Evolutionary conservation across 108 stramenopile species (phyloP).

Genomic region (Cyclotella kingstonii): DNA sequence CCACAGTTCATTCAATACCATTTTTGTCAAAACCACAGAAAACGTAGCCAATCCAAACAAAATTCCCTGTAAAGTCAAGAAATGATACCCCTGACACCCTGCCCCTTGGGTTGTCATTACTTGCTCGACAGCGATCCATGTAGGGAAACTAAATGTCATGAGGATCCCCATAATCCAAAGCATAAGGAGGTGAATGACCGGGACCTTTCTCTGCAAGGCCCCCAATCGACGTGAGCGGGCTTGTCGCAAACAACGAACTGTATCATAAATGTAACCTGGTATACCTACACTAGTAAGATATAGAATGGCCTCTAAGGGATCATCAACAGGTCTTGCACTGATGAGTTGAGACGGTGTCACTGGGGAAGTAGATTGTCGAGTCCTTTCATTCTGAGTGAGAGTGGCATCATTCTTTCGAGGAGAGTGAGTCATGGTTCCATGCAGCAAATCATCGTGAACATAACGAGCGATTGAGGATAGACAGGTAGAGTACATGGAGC

Average conservation of each 20-base stretch:
- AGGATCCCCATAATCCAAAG: slow-evolving; percentile 66
- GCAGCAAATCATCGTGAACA: slow-evolving; percentile 63
- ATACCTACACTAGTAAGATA: slow-evolving; percentile 86
- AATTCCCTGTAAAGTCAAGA: slow-evolving; percentile 51
- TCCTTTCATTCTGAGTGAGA: neutral
- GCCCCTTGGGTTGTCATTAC: slow-evolving; percentile 57
- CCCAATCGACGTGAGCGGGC: slow-evolving; percentile 74
- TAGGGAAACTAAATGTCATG: slow-evolving; percentile 70
- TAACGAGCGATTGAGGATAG: slow-evolving; percentile 66
- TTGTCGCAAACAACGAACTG: slow-evolving; percentile 73
- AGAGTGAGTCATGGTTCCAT: slow-evolving; percentile 15
- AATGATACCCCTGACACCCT: slow-evolving; percentile 51
- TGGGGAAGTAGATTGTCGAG: slow-evolving; percentile 37
- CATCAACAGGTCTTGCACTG: slow-evolving; percentile 71
- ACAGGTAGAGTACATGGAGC: slow-evolving; percentile 66
- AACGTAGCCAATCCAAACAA: slow-evolving; percentile 52
- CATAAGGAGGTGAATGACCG: slow-evolving; percentile 61
- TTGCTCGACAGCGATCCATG: slow-evolving; percentile 69
- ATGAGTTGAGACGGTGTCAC: slow-evolving; percentile 64
- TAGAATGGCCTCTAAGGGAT: slow-evolving; percentile 83
- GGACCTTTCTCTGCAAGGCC: slow-evolving; percentile 83
- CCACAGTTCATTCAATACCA: slow-evolving; percentile 69
- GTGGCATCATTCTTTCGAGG: neutral
- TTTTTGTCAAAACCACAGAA: slow-evolving; percentile 64
- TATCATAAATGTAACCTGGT: slow-evolving; percentile 78